Conservation (phyloP, 176 grass and related monocot species). For the Saccharum spontaneum region DNA sequence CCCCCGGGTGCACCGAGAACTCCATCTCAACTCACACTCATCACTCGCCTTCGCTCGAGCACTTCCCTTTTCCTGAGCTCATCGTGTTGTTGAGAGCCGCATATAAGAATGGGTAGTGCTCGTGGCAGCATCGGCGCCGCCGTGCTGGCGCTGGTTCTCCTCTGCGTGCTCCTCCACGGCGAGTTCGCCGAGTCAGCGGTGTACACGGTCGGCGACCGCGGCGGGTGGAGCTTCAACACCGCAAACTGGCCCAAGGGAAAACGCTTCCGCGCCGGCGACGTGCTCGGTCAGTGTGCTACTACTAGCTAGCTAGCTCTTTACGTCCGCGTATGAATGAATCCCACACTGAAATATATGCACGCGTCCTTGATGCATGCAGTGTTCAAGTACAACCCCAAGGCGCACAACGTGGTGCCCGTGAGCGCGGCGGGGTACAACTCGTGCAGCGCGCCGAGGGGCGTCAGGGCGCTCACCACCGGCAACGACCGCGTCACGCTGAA, state of each 20-base stretch:
- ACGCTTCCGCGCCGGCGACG: conserved; percentile 80
- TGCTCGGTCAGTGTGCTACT: conserved; percentile 54
- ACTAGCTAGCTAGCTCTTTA: no score
- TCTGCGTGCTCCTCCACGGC: conserved; percentile 72
- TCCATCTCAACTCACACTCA: conserved; percentile 1
- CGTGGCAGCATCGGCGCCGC: conserved; percentile 7
- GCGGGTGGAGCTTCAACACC: conserved; percentile 64
- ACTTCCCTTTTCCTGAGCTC: not conserved
- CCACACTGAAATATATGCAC: no score
- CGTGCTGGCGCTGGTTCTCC: conserved; percentile 42
- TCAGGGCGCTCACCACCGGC: conserved; percentile 49
- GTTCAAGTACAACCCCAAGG: conserved; percentile 69
- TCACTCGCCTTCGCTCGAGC: not conserved
- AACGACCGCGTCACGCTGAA: conserved; percentile 80
- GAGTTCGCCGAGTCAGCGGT: conserved; percentile 60
- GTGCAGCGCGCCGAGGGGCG: conserved; percentile 46
- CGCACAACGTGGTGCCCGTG: conserved; percentile 79
- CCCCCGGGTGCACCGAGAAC: not conserved
- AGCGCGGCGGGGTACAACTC: conserved; percentile 52
- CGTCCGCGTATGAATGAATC: no score
- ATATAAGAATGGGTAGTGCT: conserved; percentile 81
- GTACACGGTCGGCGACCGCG: conserved; percentile 71
- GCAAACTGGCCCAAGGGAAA: conserved; percentile 61
- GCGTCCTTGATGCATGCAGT: conserved; percentile 26
- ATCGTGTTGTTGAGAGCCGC: no score